Conservation (phyloP, 805 yeast species). For the Sungouiozyma intestinalis region DNA sequence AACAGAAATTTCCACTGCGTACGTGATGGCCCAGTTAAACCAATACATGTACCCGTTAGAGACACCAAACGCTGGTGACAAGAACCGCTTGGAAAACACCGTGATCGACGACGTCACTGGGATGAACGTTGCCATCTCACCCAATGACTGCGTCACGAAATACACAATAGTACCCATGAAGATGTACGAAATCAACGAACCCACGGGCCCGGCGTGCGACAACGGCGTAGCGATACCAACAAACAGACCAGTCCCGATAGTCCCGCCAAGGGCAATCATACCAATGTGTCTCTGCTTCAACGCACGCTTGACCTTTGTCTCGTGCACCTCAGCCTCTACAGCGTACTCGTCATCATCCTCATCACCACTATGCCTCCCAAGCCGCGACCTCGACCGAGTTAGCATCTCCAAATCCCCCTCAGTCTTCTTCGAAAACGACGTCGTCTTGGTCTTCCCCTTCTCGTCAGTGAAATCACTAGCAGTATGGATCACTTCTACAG, state of each 20-base stretch:
- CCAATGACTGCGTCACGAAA: slow-evolving; percentile 53
- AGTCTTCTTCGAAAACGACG: background rate
- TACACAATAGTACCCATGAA: slow-evolving; percentile 54
- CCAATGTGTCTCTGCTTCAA: slow-evolving; percentile 55
- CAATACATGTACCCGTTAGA: slow-evolving; percentile 63
- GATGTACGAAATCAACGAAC: slow-evolving; percentile 47
- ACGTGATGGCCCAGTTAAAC: slow-evolving; percentile 65
- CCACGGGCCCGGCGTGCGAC: slow-evolving; percentile 52
- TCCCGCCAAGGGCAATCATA: slow-evolving; percentile 67
- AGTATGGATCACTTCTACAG: slow-evolving; percentile 3
- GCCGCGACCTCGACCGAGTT: slow-evolving; percentile 4
- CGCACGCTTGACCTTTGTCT: slow-evolving; percentile 41
- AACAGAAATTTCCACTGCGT: slow-evolving; percentile 49
- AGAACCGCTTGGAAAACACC: slow-evolving; percentile 51
- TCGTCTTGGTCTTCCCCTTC: background rate
- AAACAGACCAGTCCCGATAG: slow-evolving; percentile 64
- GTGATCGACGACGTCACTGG: slow-evolving; percentile 54
- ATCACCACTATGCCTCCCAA: slow-evolving; percentile 2
- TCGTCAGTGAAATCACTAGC: background rate
- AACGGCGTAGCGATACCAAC: slow-evolving; percentile 51
- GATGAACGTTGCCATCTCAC: slow-evolving; percentile 69
- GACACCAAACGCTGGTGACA: slow-evolving; percentile 56
- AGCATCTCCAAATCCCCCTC: slow-evolving; percentile 6
- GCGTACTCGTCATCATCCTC: slow-evolving; percentile 12
- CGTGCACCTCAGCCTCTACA: slow-evolving; percentile 26